phyloP scores from a whole-genome alignment of 371 early-diverging fungal species.

The Apophysomyces variabilis region DNA sequence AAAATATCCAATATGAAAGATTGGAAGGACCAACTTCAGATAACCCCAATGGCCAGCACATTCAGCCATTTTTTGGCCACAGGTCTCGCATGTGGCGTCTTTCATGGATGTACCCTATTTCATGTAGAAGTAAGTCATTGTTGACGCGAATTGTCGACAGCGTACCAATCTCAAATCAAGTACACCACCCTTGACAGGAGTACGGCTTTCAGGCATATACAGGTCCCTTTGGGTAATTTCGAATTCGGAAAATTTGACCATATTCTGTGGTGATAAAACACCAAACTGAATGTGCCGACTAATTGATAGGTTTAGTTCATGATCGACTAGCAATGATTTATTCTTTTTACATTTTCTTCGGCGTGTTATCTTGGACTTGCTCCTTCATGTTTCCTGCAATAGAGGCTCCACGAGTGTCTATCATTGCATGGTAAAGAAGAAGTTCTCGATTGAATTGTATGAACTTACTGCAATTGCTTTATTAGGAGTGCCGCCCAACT shows the following conservation, averaged over 20 bases:
- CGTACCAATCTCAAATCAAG: slow-evolving; percentile 88
- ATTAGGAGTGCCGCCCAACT: background rate
- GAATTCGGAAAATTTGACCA: slow-evolving; percentile 84
- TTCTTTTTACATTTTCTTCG: slow-evolving; percentile 76
- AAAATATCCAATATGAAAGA: slow-evolving; percentile 99
- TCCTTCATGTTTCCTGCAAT: slow-evolving; percentile 68
- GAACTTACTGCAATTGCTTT: background rate
- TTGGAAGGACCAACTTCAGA: slow-evolving; percentile 93
- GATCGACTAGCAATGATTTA: background rate
- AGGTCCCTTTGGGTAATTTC: slow-evolving; percentile 93
- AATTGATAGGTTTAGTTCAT: slow-evolving; percentile 30
- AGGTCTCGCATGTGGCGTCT: slow-evolving; percentile 87
- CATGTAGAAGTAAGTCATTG: background rate
- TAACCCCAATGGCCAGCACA: slow-evolving; percentile 99
- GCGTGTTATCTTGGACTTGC: slow-evolving; percentile 76
- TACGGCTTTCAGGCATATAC: slow-evolving; percentile 80
- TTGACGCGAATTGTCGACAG: slow-evolving; percentile 2
- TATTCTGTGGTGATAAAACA: slow-evolving; percentile 84
- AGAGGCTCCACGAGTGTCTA: background rate
- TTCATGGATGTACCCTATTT: slow-evolving; percentile 92
- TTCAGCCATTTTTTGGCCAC: slow-evolving; percentile 86
- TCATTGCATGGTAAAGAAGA: background rate
- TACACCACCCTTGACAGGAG: slow-evolving; percentile 86
- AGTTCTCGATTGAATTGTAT: background rate
- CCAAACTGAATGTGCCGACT: slow-evolving; percentile 92